A percentile compares a stretch with the other conserved stretches of the same genome.
phyloP scores from a whole-genome alignment of 1,139 yeast genomes.

The Hyphopichia pseudoburtonii region DNA sequence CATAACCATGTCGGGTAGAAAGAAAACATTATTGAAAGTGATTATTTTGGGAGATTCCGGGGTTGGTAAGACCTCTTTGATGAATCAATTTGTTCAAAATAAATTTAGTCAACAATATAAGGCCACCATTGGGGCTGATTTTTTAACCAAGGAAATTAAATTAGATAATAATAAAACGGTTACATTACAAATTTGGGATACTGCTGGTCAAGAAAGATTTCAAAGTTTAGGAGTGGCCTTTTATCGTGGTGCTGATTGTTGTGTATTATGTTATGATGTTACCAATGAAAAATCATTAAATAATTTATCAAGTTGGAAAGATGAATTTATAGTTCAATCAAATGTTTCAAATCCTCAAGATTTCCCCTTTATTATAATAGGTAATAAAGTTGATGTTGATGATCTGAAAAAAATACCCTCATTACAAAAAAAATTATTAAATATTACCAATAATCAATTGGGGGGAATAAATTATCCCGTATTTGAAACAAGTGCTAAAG shows the following conservation, averaged over 20 bases:
- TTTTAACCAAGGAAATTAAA: slow-evolving; percentile 83
- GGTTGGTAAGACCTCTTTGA: slow-evolving; percentile 94
- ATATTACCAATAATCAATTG: slow-evolving; percentile 73
- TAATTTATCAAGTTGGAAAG: slow-evolving; percentile 88
- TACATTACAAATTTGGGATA: slow-evolving; percentile 94
- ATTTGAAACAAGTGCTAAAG: slow-evolving; percentile 93
- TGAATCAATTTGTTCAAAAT: slow-evolving; percentile 94
- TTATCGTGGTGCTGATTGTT: slow-evolving; percentile 97
- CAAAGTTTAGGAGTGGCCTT: slow-evolving; percentile 97
- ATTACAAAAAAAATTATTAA: slow-evolving; percentile 75
- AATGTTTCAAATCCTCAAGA: slow-evolving; percentile 91
- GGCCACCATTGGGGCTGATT: slow-evolving; percentile 98
- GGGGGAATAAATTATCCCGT: slow-evolving; percentile 82
- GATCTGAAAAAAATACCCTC: slow-evolving; percentile 84
- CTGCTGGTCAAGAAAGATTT: slow-evolving; percentile 98
- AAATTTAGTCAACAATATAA: slow-evolving; percentile 95
- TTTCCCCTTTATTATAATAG: slow-evolving; percentile 92
- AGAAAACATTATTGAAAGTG: slow-evolving; percentile 89
- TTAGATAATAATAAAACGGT: slow-evolving; percentile 77
- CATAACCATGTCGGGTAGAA: slow-evolving; percentile 65
- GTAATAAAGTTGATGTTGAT: slow-evolving; percentile 93
- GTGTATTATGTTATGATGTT: slow-evolving; percentile 93
- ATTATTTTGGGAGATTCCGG: slow-evolving; percentile 97
- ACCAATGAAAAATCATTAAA: slow-evolving; percentile 92
- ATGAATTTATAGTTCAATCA: slow-evolving; percentile 91